Evolutionary conservation across 202 grass and related monocot species (phyloP).

Genomic region (Saccharum hybrid): DNA sequence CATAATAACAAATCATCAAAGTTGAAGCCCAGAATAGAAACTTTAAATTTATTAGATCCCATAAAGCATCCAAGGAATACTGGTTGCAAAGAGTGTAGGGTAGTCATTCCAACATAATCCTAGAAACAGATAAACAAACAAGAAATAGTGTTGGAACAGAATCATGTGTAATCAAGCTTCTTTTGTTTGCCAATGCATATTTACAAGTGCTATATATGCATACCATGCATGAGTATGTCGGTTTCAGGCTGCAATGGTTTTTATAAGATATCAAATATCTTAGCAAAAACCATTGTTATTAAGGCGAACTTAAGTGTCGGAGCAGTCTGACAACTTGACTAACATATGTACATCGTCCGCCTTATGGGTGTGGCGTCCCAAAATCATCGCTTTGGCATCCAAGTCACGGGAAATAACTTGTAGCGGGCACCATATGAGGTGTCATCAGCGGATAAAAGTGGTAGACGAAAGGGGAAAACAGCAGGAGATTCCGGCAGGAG

Average conservation of each 20-base stretch:
- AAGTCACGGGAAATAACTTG: neutral
- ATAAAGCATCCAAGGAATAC: neutral
- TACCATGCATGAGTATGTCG: neutral
- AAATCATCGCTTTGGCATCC: neutral
- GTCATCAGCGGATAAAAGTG: neutral
- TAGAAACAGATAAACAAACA: slow-evolving; percentile 17
- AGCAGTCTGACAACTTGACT: neutral
- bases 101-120: neutral
- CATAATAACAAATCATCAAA: neutral
- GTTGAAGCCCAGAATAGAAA: neutral
- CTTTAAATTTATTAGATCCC: neutral
- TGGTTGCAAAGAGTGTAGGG: neutral
- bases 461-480: neutral
- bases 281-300: neutral
- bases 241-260: neutral
- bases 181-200: neutral
- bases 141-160: neutral
- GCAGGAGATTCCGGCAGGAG: neutral
- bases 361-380: neutral
- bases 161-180: neutral
- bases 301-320: neutral
- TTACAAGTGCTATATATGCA: neutral
- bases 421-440: neutral
- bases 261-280: neutral
- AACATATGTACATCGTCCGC: neutral